Base-by-base conservation (phyloP, 345 rosid species). In the Citrus sp. region DNA sequence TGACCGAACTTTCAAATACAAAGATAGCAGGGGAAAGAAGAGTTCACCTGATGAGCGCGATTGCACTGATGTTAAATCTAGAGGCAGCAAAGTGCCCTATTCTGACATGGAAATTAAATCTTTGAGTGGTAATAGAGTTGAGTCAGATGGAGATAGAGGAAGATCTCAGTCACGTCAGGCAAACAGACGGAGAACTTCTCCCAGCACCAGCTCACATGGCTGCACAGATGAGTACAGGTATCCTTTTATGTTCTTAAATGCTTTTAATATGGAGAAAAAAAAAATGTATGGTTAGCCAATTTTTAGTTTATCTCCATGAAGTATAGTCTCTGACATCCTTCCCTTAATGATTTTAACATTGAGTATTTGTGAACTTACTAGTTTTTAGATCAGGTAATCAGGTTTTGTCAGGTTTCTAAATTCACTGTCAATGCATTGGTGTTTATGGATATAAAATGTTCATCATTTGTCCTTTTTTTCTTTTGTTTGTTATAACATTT, bases 161-260 rank as follows among this genome's bases (percentile, higher is more conserved):
- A 86, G 89, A 84, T 89, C 95, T 60, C 91, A 85, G 63, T 83
- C 90, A 58, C 92, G 90, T 28, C 95, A 88, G 78, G 81, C 82
- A 67, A 84, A 74, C 69, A 87, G 82, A 69, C 72, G 85, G 77
- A 86, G 82, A 75, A 32, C 82, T 78, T 92, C 97, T 67, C 93
- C 92, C 22, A 77, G 81, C 77, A 76, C 90, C 55, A 89, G 89
- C 83, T 84, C 92, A 63, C 90, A 85, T 73, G 92, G 85, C 35
- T 88, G 88, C 70, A 77, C 78, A 24, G 95, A 94, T 83, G 99
- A 90, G 63, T 80, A 84, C 83, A 89, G 95, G 99, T 96, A 86
- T 77, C 67, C 5, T 9, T 46, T 62, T 42, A 21, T 58, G 19
- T 67, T 3, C 19, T 77, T 19, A 13, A 18, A 16, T 34, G 40